Base-by-base conservation (phyloP, 345 rosid species). In the Gossypium thurberi region DNA sequence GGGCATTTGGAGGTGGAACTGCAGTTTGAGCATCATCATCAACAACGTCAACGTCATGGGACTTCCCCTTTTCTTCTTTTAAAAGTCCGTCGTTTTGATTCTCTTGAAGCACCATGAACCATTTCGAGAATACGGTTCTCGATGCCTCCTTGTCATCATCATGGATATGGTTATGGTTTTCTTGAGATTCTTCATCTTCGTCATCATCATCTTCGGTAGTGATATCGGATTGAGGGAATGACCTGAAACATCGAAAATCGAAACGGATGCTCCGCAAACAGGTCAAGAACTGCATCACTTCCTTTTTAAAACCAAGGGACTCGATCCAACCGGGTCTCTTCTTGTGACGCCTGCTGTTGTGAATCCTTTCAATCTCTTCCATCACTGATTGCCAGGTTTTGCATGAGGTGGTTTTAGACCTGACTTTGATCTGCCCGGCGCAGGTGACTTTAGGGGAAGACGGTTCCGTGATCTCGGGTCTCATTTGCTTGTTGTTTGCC, bases 391-490 rank as follows among this genome's bases (percentile, higher is more conserved):
- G 88, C 97, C 90, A 91, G 70, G 81, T 94, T 87, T 86, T 91
- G 78, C 92, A 81, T 50, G 90, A 47, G 26, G 81, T 75, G 3
- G 82, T 75, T 70, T 87, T 86, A 15, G 87, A 88, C 73, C 87
- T 78, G 15, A 91, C 91, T 84, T 89, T 94, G 85, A 94, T 90
- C 89, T 94, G 94, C 37, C 98, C 98, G 2, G 93, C 92, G 43
- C 98, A 94, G 2, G 94, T 94, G 18, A 94, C 96, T 73, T 90
- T 87, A 0, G 98, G 97, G 9, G 98, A 94, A 4, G 93, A 90
- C 0, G 98, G 98, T 61, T 94, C 97, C 11, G 85, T 69, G 23
- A 75, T 83, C 77, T 74, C 91, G 0, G 83, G 73, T 0, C 84
- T 89, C 74, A 84, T 78, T 43, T 81, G 87, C 83, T 85, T 90